A percentile compares a stretch with the other conserved stretches of the same genome.
These are phyloP conservation scores for Pyrus betulifolia DNA, from an alignment of 306 rosid species.

Conservation along the genomic window DNA sequence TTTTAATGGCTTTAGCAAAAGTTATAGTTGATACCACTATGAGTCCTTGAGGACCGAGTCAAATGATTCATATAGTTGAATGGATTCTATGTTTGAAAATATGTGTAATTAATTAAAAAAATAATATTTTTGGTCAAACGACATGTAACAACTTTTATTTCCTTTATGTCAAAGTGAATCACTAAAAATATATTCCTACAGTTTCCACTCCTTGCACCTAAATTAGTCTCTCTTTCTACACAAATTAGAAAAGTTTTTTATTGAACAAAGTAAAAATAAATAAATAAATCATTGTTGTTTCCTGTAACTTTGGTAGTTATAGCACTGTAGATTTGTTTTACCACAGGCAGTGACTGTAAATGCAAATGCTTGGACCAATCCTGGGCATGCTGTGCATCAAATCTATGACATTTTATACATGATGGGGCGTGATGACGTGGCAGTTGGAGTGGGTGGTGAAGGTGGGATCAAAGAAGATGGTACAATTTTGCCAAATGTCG, in stretches of 20 bases:
- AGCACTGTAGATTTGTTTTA: background rate
- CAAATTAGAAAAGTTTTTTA: no score
- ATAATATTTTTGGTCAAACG: conserved; percentile 11
- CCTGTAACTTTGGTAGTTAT: background rate
- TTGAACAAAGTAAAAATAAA: background rate
- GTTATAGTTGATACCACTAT: no score
- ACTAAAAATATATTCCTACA: background rate
- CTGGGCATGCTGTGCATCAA: conserved; percentile 87
- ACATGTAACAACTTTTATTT: background rate
- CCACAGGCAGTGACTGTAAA: conserved; percentile 61
- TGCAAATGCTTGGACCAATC: conserved; percentile 79
- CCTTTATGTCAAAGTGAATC: background rate
- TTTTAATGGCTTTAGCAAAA: background rate
- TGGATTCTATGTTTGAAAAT: background rate
- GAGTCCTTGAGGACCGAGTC: background rate
- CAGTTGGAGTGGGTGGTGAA: conserved; percentile 92
- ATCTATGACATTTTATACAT: conserved; percentile 79
- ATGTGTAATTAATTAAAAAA: background rate
- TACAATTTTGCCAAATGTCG: conserved; percentile 70
- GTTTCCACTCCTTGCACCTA: background rate
- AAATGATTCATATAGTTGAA: background rate
- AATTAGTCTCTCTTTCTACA: background rate
- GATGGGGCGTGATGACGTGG: conserved; percentile 85
- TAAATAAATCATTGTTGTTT: background rate
- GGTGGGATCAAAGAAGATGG: conserved; percentile 76